These are phyloP conservation scores for Suillus hirtellus DNA, from an alignment of 768 basidiomycete genomes.

Conservation along the genomic window DNA sequence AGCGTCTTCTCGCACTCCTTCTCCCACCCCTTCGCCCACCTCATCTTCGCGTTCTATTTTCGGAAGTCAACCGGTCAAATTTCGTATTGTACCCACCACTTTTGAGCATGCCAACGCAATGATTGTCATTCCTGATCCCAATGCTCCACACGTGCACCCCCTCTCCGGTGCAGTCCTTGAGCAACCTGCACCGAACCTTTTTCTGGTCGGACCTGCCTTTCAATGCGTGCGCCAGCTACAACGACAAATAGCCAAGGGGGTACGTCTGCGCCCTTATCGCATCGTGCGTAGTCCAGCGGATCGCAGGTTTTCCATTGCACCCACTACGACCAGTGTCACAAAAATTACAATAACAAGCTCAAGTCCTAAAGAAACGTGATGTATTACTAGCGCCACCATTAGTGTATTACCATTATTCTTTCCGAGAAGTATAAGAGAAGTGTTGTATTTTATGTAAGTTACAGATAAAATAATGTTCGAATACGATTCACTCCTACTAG, in stretches of 20 bases:
- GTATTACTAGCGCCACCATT: slow-evolving; percentile 20
- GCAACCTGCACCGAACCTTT: slow-evolving; percentile 30
- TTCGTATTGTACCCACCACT: slow-evolving; percentile 50
- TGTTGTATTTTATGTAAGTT: background rate
- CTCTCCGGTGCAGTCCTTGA: slow-evolving; percentile 9
- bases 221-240: slow-evolving; percentile 46
- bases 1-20: slow-evolving; percentile 40
- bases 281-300: slow-evolving; percentile 31
- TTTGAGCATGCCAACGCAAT: slow-evolving; percentile 55
- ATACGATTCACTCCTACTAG: background rate
- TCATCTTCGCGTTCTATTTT: slow-evolving; percentile 16
- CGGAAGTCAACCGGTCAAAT: slow-evolving; percentile 22
- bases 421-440: slow-evolving; percentile 8
- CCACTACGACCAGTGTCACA: slow-evolving; percentile 2
- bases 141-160: slow-evolving; percentile 23
- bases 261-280: slow-evolving; percentile 59
- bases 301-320: slow-evolving; percentile 11
- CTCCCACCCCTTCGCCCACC: slow-evolving; percentile 33
- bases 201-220: slow-evolving; percentile 53
- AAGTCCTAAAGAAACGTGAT: slow-evolving; percentile 8
- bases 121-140: slow-evolving; percentile 42
- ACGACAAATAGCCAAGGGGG: slow-evolving; percentile 43
- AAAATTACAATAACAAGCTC: background rate
- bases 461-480: background rate
- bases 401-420: slow-evolving; percentile 17